phyloP scores from a whole-genome alignment of 495 filamentous ascomycete genomes.

The Endocarpon pusillum region DNA sequence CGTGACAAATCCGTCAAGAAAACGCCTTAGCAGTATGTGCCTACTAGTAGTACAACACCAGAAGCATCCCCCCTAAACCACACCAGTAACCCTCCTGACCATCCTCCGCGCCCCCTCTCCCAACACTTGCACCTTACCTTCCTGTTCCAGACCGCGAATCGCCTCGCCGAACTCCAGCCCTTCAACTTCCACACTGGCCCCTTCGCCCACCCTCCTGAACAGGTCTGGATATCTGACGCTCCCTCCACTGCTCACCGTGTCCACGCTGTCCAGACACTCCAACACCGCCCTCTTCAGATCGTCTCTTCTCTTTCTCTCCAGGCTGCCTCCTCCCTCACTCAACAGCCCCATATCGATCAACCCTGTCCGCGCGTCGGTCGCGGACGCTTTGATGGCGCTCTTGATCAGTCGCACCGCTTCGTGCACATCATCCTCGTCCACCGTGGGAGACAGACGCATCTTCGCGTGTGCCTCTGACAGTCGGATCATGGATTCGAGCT shows the following conservation, averaged over 20 bases:
- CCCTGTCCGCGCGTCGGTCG: slow-evolving; percentile 79
- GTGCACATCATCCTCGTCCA: slow-evolving; percentile 67
- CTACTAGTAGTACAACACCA: no score
- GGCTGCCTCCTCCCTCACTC: slow-evolving; percentile 76
- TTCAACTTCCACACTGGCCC: slow-evolving; percentile 56
- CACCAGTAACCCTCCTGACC: slow-evolving; percentile 59
- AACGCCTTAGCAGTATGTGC: no score
- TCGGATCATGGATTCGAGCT: slow-evolving; percentile 94
- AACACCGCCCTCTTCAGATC: slow-evolving; percentile 74
- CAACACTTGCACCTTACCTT: slow-evolving; percentile 62
- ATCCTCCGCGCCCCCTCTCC: slow-evolving; percentile 74
- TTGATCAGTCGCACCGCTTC: slow-evolving; percentile 89
- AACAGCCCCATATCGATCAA: slow-evolving; percentile 93
- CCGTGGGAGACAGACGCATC: slow-evolving; percentile 67
- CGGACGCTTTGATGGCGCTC: slow-evolving; percentile 87
- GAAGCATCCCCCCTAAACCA: slow-evolving; percentile 11
- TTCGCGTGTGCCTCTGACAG: slow-evolving; percentile 92
- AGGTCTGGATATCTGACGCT: slow-evolving; percentile 65
- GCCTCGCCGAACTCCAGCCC: slow-evolving; percentile 64
- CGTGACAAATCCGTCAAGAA: no score
- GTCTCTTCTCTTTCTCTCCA: slow-evolving; percentile 60
- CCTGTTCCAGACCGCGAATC: slow-evolving; percentile 61
- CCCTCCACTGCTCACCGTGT: slow-evolving; percentile 35
- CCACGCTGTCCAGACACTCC: slow-evolving; percentile 60
- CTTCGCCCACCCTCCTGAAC: slow-evolving; percentile 53